Conservation (phyloP, 2,329 filamentous ascomycete species). For the Apiospora phragmitis region DNA sequence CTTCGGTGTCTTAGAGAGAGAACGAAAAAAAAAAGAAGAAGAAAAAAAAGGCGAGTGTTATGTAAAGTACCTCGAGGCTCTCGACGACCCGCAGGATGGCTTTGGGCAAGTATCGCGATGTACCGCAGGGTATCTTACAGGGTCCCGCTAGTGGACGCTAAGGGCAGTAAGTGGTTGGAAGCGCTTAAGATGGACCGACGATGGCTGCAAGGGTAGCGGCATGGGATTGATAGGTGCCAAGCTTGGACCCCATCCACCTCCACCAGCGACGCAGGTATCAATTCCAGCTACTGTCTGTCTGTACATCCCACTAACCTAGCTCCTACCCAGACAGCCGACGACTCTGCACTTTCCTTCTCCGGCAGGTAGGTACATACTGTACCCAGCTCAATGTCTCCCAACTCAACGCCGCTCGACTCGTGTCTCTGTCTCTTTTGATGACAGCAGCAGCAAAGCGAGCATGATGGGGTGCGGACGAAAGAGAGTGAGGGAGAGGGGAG, state of each 20-base stretch:
- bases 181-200: constrained; percentile 10
- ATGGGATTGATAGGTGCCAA: constrained; percentile 11
- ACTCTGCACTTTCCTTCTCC: neutral
- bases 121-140: neutral
- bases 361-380: neutral
- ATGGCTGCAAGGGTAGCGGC: constrained; percentile 1
- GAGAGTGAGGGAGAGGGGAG: neutral
- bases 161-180: constrained; percentile 4
- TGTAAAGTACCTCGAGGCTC: constrained; percentile 1
- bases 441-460: neutral
- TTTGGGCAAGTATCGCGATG: constrained; percentile 6
- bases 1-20: neutral
- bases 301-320: neutral
- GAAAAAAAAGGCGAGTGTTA: neutral
- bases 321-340: neutral
- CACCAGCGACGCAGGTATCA: neutral
- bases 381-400: neutral
- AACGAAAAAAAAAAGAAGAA: neutral
- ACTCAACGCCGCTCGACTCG: neutral
- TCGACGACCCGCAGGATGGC: neutral
- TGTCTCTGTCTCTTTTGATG: neutral
- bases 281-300: neutral
- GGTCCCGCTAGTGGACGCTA: constrained; percentile 6
- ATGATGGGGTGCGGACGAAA: neutral
- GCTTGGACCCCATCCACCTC: constrained; percentile 5